These are phyloP conservation scores for Ogataea angusta DNA, from an alignment of 805 yeast genomes.

Conservation along the genomic window DNA sequence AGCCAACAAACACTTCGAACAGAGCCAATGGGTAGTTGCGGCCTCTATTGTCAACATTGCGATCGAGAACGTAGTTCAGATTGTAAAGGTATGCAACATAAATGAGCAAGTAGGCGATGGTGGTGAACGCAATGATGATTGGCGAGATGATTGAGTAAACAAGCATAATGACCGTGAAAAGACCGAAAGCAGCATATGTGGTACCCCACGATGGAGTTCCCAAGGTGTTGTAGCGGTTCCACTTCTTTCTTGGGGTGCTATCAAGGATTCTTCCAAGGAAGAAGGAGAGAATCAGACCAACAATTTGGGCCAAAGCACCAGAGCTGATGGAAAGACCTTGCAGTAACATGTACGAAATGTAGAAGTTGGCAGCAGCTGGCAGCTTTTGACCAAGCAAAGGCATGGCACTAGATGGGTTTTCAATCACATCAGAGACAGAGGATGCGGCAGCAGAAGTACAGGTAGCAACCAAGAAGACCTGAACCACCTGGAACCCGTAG, in stretches of 20 bases:
- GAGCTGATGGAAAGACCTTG: slow-evolving; percentile 79
- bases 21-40: slow-evolving; percentile 69
- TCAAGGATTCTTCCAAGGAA: slow-evolving; percentile 70
- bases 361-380: slow-evolving; percentile 90
- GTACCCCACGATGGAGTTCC: slow-evolving; percentile 78
- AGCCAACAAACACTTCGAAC: slow-evolving; percentile 67
- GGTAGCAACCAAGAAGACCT: slow-evolving; percentile 83
- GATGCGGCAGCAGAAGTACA: slow-evolving; percentile 81
- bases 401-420: slow-evolving; percentile 71
- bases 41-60: slow-evolving; percentile 64
- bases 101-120: slow-evolving; percentile 52
- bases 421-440: slow-evolving; percentile 64
- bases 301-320: slow-evolving; percentile 74
- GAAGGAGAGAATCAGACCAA: slow-evolving; percentile 66
- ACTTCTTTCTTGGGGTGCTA: slow-evolving; percentile 86
- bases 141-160: slow-evolving; percentile 81
- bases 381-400: slow-evolving; percentile 66
- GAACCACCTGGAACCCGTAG: slow-evolving; percentile 86
- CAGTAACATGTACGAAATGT: slow-evolving; percentile 75
- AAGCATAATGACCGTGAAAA: slow-evolving; percentile 68
- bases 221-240: slow-evolving; percentile 69
- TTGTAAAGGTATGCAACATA: slow-evolving; percentile 64
- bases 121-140: slow-evolving; percentile 63
- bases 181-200: slow-evolving; percentile 72
- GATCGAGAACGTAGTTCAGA: slow-evolving; percentile 59